These are phyloP conservation scores for Lachnellula occidentalis DNA, from an alignment of 2,329 filamentous ascomycete genomes.

Conservation along the genomic window DNA sequence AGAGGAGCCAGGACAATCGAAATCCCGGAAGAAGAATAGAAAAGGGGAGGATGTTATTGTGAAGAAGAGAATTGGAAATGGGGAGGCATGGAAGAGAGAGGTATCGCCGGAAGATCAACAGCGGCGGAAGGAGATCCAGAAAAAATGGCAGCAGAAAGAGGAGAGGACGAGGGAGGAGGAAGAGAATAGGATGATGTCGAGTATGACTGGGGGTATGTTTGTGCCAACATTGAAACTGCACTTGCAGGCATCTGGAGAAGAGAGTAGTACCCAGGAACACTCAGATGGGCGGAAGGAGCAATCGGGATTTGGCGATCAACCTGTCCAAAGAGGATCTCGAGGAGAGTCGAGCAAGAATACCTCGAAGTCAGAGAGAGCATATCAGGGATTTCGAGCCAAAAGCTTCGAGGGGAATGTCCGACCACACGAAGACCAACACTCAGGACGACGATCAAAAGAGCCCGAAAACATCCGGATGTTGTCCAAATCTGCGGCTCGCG, in stretches of 20 bases:
- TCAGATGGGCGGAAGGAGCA: no score
- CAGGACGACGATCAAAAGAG: not conserved
- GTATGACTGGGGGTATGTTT: not conserved
- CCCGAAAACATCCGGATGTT: not conserved
- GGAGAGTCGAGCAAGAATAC: not conserved
- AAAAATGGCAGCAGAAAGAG: not conserved
- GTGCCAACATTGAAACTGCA: not conserved
- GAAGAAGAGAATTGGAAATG: not conserved
- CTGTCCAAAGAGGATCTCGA: not conserved
- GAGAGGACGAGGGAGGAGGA: not conserved
- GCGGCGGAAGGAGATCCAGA: not conserved
- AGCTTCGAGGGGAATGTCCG: not conserved
- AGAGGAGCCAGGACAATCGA: not conserved
- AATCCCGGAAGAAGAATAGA: not conserved
- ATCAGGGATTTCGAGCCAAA: not conserved
- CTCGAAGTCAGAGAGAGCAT: not conserved
- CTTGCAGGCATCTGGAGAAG: not conserved
- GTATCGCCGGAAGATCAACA: not conserved
- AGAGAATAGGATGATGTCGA: not conserved
- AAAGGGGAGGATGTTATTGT: not conserved
- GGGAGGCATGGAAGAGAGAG: not conserved
- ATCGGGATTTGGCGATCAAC: not conserved
- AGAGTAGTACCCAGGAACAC: not conserved
- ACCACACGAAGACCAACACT: not conserved
- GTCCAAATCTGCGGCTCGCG: not conserved